These are phyloP conservation scores for Chenopodium suecicum DNA, from an alignment of 148 eudicot genomes.

Conservation along the genomic window DNA sequence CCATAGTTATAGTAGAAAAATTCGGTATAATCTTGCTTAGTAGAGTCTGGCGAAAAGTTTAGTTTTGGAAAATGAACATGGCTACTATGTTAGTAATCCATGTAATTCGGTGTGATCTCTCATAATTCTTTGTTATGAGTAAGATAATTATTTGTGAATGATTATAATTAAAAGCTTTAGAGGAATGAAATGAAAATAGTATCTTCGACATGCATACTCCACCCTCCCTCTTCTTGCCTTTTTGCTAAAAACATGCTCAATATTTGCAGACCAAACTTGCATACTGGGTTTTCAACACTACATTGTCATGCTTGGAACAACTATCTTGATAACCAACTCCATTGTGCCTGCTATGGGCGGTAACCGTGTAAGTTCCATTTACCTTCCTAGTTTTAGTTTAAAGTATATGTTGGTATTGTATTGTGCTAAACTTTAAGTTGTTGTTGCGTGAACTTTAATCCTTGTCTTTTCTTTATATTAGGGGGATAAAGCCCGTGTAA, in stretches of 20 bases:
- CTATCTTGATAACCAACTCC: slow-evolving; percentile 63
- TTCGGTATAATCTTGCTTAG: neutral
- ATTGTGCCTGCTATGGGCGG: slow-evolving; percentile 94
- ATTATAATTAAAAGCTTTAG: neutral
- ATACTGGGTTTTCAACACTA: slow-evolving; percentile 87
- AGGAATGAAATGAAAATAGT: neutral
- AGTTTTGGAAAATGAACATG: neutral
- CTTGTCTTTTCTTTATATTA: slow-evolving; percentile 26
- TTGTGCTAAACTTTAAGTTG: neutral
- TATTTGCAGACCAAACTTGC: slow-evolving; percentile 59
- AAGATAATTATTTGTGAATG: neutral
- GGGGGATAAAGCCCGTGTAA: slow-evolving; percentile 95
- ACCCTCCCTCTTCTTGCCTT: neutral
- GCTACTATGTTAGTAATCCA: neutral
- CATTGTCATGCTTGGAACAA: slow-evolving; percentile 91
- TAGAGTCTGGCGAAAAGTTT: neutral
- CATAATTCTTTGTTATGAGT: neutral
- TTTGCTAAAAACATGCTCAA: neutral
- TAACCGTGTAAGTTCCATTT: slow-evolving; percentile 45
- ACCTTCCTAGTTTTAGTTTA: neutral
- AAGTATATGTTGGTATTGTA: neutral
- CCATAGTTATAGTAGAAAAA: neutral
- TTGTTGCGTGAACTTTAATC: slow-evolving; percentile 3
- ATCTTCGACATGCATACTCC: neutral
- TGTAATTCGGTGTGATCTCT: neutral